Evolutionary conservation across 495 filamentous ascomycete genomes (phyloP), one percentile per base, ranked within the genome.

Genomic region (Halenospora varia): DNA sequence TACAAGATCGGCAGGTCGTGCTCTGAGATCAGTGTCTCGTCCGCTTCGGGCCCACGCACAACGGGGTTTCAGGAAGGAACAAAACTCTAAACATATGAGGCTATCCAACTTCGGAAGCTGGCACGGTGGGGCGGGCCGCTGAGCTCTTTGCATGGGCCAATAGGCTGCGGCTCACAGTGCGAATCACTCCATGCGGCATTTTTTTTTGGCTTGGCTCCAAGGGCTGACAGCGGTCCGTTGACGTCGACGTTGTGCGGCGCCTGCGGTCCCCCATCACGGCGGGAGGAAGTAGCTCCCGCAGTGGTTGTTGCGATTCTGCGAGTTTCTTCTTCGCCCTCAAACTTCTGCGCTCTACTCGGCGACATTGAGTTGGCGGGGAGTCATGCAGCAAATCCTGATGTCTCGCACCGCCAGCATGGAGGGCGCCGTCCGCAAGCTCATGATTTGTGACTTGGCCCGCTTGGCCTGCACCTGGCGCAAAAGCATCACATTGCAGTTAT

Each of bases 381-480:
- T 18, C 50, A 20, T 44, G 46, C 29, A 24, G n/a, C 10, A 48
- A 53, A 29, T 48, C 56, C 29, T 48, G 29, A 42, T 17, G 9
- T 51, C 35, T 24, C 41, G 51, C 42, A 26, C 19, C 25, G 13
- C 29, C 42, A 40, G 35, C 52, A 40, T 22, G 40, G 52, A 56
- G 24, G 15, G 46, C 19, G 10, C n/a, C 1, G 17, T 15, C 15
- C n/a, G 18, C 10, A 2, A 10, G 47, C 47, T 25, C 23, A 13
- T 59, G 54, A 64, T 64, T 61, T 58, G 62, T 59, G 62, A 54
- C 47, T 19, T 23, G 22, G 8, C 47, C 58, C 57, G 51, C 50
- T n/a, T 25, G 25, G 11, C 42, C 51, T 64, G 62, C 62, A 64
- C 46, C 19, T 60, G n/a, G 19, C 51, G n/a, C 47, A 3, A 56